These are phyloP conservation scores for Blastobotrys muscicola DNA, from an alignment of 805 yeast species.

Conservation along the genomic window DNA sequence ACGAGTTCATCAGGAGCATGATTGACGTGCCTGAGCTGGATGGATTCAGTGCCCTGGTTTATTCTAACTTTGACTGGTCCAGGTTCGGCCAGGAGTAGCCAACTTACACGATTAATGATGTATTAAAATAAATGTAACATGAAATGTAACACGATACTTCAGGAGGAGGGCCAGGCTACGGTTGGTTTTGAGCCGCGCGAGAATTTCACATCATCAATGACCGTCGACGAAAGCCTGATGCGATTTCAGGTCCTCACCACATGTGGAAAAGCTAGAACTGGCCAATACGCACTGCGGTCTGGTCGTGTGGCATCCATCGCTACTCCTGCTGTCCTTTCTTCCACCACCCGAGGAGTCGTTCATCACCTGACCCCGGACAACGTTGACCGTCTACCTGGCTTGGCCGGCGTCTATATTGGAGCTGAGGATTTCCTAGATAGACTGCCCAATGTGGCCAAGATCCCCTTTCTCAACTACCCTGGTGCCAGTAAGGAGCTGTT, in stretches of 20 bases:
- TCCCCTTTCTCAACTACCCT: constrained; percentile 10
- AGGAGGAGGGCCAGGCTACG: too few species aligned
- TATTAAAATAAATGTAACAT: too few species aligned
- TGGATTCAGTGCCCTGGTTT: constrained; percentile 83
- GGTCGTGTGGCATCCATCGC: constrained; percentile 9
- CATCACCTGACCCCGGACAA: constrained; percentile 37
- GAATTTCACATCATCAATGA: too few species aligned
- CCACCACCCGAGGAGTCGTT: constrained; percentile 33
- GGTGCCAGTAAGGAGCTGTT: constrained; percentile 14
- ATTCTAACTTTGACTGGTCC: constrained; percentile 52
- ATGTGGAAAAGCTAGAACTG: constrained; percentile 19
- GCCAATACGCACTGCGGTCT: constrained; percentile 11
- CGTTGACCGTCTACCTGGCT: constrained; percentile 13
- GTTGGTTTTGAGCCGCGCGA: too few species aligned
- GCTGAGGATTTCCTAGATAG: constrained; percentile 32
- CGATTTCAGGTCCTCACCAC: constrained; percentile 15
- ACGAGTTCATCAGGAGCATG: constrained; percentile 39
- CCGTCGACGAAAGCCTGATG: constrained; percentile 1
- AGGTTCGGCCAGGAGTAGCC: constrained; percentile 4
- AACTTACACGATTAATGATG: not conserved
- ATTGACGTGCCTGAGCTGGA: constrained; percentile 56
- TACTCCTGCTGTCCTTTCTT: constrained; percentile 27
- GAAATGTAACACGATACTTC: too few species aligned
- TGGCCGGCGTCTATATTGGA: constrained; percentile 23
- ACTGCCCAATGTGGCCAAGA: constrained; percentile 11